Evolutionary conservation across 1,284 basidiomycete species (phyloP).

Genomic region (Malassezia restricta): DNA sequence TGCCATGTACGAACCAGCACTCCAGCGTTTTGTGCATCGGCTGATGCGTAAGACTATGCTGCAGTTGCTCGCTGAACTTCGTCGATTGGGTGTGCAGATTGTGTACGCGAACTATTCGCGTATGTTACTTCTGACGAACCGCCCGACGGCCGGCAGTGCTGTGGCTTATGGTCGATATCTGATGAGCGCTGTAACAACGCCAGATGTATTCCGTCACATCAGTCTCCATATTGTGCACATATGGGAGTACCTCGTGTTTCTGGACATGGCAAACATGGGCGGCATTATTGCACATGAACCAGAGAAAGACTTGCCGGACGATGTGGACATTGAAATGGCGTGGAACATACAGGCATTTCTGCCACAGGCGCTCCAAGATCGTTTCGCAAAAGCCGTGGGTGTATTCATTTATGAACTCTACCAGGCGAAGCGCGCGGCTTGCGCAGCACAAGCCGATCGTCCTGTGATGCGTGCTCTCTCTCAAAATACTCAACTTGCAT

Average conservation of each 20-base stretch:
- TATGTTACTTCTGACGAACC: constrained; percentile 80
- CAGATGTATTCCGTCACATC: constrained; percentile 90
- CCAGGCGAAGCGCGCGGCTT: constrained; percentile 58
- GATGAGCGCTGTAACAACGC: constrained; percentile 77
- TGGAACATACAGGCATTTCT: constrained; percentile 94
- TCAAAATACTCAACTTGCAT: constrained; percentile 1
- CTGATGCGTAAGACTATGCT: constrained; percentile 97
- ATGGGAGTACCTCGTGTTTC: constrained; percentile 89
- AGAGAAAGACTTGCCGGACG: constrained; percentile 28
- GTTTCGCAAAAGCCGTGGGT: constrained; percentile 65
- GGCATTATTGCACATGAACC: constrained; percentile 65
- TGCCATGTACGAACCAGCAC: constrained; percentile 79
- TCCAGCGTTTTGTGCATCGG: constrained; percentile 85
- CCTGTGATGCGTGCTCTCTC: constrained; percentile 55
- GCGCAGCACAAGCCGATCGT: constrained; percentile 47
- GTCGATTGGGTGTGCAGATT: constrained; percentile 80
- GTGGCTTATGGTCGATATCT: constrained; percentile 89
- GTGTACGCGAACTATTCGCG: constrained; percentile 90
- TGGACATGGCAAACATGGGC: constrained; percentile 87
- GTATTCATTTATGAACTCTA: constrained; percentile 79
- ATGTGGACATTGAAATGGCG: constrained; percentile 57
- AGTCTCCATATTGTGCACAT: constrained; percentile 75
- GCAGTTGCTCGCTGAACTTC: constrained; percentile 91
- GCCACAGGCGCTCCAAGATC: constrained; percentile 65
- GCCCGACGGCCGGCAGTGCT: constrained; percentile 81